Evolutionary conservation across 805 yeast genomes (phyloP).

Genomic region (Kuraishia capsulata): DNA sequence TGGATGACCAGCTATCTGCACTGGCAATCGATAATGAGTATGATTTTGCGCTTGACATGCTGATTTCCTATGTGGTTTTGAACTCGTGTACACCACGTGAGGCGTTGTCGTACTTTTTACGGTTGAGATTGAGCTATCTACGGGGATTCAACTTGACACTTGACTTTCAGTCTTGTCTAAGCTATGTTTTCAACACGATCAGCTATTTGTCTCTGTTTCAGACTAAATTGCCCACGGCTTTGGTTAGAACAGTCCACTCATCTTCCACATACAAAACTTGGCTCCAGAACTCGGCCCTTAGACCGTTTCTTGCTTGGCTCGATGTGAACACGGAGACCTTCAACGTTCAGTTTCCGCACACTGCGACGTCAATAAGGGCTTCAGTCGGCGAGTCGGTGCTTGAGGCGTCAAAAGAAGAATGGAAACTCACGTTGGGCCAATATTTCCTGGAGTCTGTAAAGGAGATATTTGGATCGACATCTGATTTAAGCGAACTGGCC

Average conservation of each 20-base stretch:
- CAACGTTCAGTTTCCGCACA: constrained; percentile 12
- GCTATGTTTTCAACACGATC: constrained; percentile 20
- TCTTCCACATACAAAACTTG: constrained; percentile 13
- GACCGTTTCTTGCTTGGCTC: constrained; percentile 20
- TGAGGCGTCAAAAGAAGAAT: constrained; percentile 5
- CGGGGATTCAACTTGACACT: constrained; percentile 4
- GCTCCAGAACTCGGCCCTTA: constrained; percentile 15
- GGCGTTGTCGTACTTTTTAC: constrained; percentile 15
- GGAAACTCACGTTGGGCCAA: constrained; percentile 14
- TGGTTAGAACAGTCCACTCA: constrained; percentile 10
- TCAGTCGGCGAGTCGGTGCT: constrained; percentile 6
- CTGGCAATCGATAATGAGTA: constrained; percentile 18
- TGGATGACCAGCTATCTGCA: constrained; percentile 11
- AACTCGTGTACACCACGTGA: constrained; percentile 10
- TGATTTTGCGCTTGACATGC: constrained; percentile 16
- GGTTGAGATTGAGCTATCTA: constrained; percentile 10
- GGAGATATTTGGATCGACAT: constrained; percentile 4
- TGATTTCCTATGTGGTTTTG: constrained; percentile 14
- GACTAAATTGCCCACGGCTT: constrained; percentile 12
- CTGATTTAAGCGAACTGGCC: constrained; percentile 11
- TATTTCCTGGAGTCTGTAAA: constrained; percentile 7
- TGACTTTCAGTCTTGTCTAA: constrained; percentile 17
- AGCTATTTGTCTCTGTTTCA: constrained; percentile 14
- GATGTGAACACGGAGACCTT: constrained; percentile 7
- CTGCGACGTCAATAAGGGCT: constrained; percentile 8